Evolutionary conservation across 1,284 basidiomycete genomes (phyloP).

Genomic region (Ceratobasidium papillatum): DNA sequence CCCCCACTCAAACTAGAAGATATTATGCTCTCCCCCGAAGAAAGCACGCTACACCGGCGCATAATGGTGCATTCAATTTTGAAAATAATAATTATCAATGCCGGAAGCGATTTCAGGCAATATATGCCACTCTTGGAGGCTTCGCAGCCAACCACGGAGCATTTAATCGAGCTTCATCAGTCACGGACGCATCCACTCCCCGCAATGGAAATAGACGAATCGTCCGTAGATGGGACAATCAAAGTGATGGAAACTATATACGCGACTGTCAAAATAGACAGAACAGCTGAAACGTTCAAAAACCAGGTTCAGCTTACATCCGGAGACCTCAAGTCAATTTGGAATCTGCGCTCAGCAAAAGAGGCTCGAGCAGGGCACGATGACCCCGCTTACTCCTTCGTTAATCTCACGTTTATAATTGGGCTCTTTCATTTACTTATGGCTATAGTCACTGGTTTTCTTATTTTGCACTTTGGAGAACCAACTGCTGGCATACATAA

Average conservation of each 20-base stretch:
- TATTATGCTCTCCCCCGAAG: conserved; percentile 47
- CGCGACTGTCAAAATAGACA: conserved; percentile 47
- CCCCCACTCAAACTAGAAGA: conserved; percentile 42
- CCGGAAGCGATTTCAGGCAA: conserved; percentile 49
- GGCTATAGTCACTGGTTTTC: conserved; percentile 50
- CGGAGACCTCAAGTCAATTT: conserved; percentile 55
- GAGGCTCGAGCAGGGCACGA: conserved; percentile 54
- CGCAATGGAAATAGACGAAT: conserved; percentile 55
- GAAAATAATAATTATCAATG: conserved; percentile 50
- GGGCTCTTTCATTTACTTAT: conserved; percentile 57
- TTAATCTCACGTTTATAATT: conserved; percentile 26
- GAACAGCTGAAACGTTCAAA: conserved; percentile 34
- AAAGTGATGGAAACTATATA: conserved; percentile 52
- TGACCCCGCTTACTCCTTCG: background rate
- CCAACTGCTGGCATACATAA: conserved; percentile 48
- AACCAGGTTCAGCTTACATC: conserved; percentile 47
- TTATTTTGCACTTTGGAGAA: conserved; percentile 52
- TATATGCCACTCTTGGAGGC: conserved; percentile 48
- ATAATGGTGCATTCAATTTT: conserved; percentile 51
- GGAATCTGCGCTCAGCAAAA: conserved; percentile 51
- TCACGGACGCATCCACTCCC: conserved; percentile 52
- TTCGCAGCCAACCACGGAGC: conserved; percentile 45
- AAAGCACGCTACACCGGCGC: conserved; percentile 44
- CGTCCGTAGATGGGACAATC: conserved; percentile 52
- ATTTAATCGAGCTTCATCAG: conserved; percentile 51